A percentile compares a stretch with the other conserved stretches of the same genome.
Evolutionary conservation across 495 filamentous ascomycete species (phyloP).

Genomic region (Monascus purpureus): DNA sequence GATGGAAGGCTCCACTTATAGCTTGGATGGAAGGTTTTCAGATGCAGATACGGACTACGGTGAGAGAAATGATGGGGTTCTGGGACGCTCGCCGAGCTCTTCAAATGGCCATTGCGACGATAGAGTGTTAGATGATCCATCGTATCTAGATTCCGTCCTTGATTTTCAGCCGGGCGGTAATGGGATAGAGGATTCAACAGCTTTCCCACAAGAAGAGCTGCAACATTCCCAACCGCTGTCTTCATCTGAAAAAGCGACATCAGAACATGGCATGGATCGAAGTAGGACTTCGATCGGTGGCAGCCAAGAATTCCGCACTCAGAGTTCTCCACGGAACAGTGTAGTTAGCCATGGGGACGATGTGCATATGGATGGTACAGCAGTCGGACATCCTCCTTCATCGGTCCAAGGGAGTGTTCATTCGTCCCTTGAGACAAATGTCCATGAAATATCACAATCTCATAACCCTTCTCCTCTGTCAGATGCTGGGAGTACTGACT

Average conservation of each 20-base stretch:
- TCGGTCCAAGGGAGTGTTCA: not conserved
- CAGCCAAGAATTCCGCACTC: not conserved
- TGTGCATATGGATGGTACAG: not conserved
- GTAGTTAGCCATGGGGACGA: constrained; percentile 1
- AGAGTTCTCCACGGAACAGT: constrained; percentile 2
- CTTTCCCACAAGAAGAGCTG: constrained; percentile 2
- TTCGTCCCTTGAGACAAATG: not conserved
- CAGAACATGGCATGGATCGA: not conserved
- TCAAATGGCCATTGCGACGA: constrained; percentile 14
- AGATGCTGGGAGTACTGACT: constrained; percentile 11
- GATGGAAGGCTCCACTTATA: constrained; percentile 21
- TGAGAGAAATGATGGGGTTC: constrained; percentile 12
- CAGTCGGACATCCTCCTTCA: not conserved
- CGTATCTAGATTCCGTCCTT: constrained; percentile 34
- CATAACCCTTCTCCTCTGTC: constrained; percentile 9
- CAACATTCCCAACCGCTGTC: constrained; percentile 1
- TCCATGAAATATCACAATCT: not conserved
- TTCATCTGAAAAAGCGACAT: not conserved
- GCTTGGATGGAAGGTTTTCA: constrained; percentile 31
- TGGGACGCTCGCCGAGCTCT: constrained; percentile 18
- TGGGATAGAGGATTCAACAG: constrained; percentile 14
- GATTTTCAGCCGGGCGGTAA: constrained; percentile 31
- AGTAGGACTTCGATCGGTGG: not conserved
- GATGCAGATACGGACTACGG: constrained; percentile 28
- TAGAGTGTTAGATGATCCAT: constrained; percentile 30